Base-by-base conservation (phyloP, 768 basidiomycete species). In the Xerocomellus amylosporus region DNA sequence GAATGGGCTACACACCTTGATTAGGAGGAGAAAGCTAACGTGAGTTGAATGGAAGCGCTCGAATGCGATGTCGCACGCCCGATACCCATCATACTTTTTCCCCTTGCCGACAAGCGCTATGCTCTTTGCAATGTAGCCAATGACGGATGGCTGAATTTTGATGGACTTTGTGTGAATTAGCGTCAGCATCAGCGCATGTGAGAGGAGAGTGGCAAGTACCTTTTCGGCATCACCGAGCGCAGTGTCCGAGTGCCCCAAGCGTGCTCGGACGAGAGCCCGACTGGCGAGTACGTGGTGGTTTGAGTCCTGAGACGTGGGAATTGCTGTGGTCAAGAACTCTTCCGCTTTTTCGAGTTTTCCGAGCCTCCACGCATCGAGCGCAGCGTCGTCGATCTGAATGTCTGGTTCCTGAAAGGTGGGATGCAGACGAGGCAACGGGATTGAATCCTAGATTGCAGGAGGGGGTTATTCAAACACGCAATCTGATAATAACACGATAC, bases 231-330 rank as follows among this genome's bases (percentile, higher is more conserved):
- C 54, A 5, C 10, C 4, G 2, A 47, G 24, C 1, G 58, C 58
- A 39, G n/a, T 40, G 7, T 45, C 46, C 41, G 37, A 45, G 5
- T 51, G 10, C 24, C 14, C 4, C 31, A 51, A 36, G 17, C 46
- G 58, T 17, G 42, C 8, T 22, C 40, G 30, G 24, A 58, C 38
- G 17, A 58, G 49, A n/a, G 54, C 49, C 22, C 58, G 54, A 19
- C 43, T 37, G 5, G 54, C 54, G 5, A 56, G 51, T 19, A 22
- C 20, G 34, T 56, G 34, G 9, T 33, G 14, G 7, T 30, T 33
- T 33, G 36, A 30, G 0, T 15, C n/a, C 1, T 15, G 42, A 22
- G 43, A 40, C 6, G 15, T 5, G 4, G 34, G 4, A 3, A 46
- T 46, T 15, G n/a, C 14, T 19, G 20, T 14, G 1, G 39, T 58